Base-by-base conservation (phyloP, 352 stramenopile species). In the Thraustochytrium sp. region DNA sequence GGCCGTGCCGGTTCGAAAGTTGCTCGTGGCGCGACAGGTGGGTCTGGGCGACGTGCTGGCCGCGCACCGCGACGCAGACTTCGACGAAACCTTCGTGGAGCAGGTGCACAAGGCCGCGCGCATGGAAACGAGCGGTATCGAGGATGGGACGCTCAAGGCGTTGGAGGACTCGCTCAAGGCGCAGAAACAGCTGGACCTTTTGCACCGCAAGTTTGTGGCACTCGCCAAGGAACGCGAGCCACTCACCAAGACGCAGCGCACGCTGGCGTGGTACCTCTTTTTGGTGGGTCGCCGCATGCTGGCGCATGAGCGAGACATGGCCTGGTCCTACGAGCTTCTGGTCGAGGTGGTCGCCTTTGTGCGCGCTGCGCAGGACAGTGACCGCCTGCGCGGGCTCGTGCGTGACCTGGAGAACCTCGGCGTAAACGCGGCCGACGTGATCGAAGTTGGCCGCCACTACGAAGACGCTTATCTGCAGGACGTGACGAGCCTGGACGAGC, bases 91-190 rank as follows among this genome's bases (percentile, higher is more conserved):
- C 40, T 72, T 72, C 46, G 36, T 72, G 26, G 40, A 72, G 23
- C 34, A 72, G 31, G 59, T 72, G 40, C 40, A 72, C 31, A 72
- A 16, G 23, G 34, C 59, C 40, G 40, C 40, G 26, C 34, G 59
- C 34, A n/a, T 72, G 8, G 36, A 49, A n/a, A n/a, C n/a, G 23
- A 31, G 59, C 34, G 59, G 59, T 31, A 29, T 49, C 23, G 26
- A 44, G 9, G 59, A 49, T 11, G 59, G 31, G 46, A 31, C 59
- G 13, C 40, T 72, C 59, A 49, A 72, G 59, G 59, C 9, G 5
- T 31, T 72, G 16, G 59, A 72, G 18, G 59, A 72, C 36, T 72
- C 59, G 59, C 59, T 72, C 40, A 72, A 49, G 40, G 59, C 59
- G 0, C 59, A 72, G 5, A 72, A 72, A 31, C 59, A 72, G 59